Base-by-base conservation (phyloP, 108 stramenopile genomes). In the Aurantiochytrium sp. region DNA sequence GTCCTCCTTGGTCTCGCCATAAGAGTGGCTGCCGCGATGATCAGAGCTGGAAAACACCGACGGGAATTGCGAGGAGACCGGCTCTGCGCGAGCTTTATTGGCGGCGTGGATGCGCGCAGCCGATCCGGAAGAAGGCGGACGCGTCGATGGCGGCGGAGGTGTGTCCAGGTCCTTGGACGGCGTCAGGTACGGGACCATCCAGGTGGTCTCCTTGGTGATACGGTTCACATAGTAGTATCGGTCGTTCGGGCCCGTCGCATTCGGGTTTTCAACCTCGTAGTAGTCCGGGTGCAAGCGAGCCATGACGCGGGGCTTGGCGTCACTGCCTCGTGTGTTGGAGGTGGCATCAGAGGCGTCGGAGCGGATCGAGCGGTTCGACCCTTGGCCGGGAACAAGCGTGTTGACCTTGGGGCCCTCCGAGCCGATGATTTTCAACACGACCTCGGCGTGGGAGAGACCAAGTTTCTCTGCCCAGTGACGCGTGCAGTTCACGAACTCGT, bases 381-480 rank as follows among this genome's bases (percentile, higher is more conserved):
- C 92, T 92, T 55, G 91, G 90, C 55, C 55, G 14, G 89, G 91
- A 89, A 18, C 90, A 71, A 16, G 88, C 59, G 58, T 49, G 35
- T 10, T 90, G 60, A 12, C 90, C 88, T 4, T 89, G 44, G 42
- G 92, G 72, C 47, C 72, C 88, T 10, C 12, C 44, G 60, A 87
- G 69, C 25, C 87, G 42, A 88, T 64, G 47, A 90, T 87, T 18
- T 89, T 57, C 14, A 60, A 43, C 49, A 89, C 44, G 14, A 88
- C 49, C 87, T 92, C 91, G 51, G 89, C 91, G 51, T 18, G 43
- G 29, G 64, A 64, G 72, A 45, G 58, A 58, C 64, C 44, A 21
- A 64, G 6, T 73, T 92, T 89, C 49, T 60, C 60, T 47, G 91
- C 87, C 23, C 89, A 69, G 18, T 57, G 55, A 6, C 91, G 88